Base-by-base conservation (phyloP, 371 early-diverging fungal genomes). In the Chytridiales sp. region DNA sequence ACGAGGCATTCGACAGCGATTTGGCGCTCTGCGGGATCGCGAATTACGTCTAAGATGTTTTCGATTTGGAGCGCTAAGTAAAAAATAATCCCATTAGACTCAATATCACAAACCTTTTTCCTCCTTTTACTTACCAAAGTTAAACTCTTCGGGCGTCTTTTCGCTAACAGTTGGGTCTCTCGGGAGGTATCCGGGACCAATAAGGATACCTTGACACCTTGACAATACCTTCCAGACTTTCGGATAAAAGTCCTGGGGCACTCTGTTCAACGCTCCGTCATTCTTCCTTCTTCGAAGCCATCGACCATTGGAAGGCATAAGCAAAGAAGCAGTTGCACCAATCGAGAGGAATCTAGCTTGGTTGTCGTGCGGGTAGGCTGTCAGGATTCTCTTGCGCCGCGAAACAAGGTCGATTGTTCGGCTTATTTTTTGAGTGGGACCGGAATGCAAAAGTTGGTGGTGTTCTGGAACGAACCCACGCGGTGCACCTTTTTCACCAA, bases 1-100 rank as follows among this genome's bases (percentile, higher is more conserved):
- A 81, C 78, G 34, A 91, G 65, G 2, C 82, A 78, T 60, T 90
- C 90, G 0, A 87, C 86, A 0, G 87, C 87, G 35, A 91, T 77
- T 71, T 90, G 90, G 24, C 90, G 85, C 66, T 92, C 91, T 6
- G 92, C 93, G 4, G 94, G 91, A 55, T 93, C 92, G 8, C 75
- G 65, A 36, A 89, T 82, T 8, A 80, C 83, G 59, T 77, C 77
- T 63, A 91, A 70, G 53, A 89, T 84, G 46, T 74, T 69, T 61
- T 91, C 92, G 0, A 92, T 87, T 38, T 83, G 85, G 38, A 90
- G 62, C 0, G 89, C 92, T 73, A 41, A n/a, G 8, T 5, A 29
- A 32, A 32, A 44, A 19, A 78, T 85, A 84, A 67, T 83, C 86
- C 73, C 82, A 84, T 9, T 2, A 17, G 35, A n/a, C 27, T n/a